Base-by-base conservation (phyloP, 306 rosid species). In the apple (Malus domestica) region DNA sequence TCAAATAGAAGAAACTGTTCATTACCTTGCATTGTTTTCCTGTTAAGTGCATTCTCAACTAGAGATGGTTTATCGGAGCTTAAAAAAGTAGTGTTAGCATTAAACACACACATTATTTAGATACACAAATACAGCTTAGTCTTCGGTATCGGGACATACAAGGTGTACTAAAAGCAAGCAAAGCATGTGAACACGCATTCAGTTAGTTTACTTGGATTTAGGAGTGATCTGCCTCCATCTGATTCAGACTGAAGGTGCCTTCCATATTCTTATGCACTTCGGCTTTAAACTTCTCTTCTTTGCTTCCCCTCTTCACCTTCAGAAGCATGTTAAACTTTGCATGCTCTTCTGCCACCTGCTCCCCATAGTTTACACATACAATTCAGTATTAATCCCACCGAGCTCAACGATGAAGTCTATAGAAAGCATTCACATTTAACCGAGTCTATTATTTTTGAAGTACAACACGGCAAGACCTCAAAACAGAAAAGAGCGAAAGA, bases 311-410 rank as follows among this genome's bases (percentile, higher is more conserved):
- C 86, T 91, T 91, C 46, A 91, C 77, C 76, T 89, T 91, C 72
- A 91, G 80, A 45, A 91, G 86, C 83, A 91, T 27, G 80, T 91
- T 75, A 52, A 91, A 89, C 88, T 88, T 89, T 2, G 88, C 90
- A 79, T 54, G 78, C 33, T 86, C 90, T 64, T 91, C 91, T 2
- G 63, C 71, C 75, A 91, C 94, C 97, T 91, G 89, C 63, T 65
- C 46, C 42, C 9, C 44, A 18, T 45, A 54, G 13, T 25, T n/a
- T 2, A 51, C 52, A 35, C 23, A 35, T 2, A 64, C 25, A 49
- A 5, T 33, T 51, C 9, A 40, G 18, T 8, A 51, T 51, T 51
- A 16, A 33, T 32, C 46, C 23, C 25, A 7, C 4, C 0, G 46
- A 35, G 2, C 70, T 16, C 46, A 10, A 0, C 8, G 5, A 59